Evolutionary conservation across 208 protist genomes (phyloP).

Genomic region (Porcisia hertigi): DNA sequence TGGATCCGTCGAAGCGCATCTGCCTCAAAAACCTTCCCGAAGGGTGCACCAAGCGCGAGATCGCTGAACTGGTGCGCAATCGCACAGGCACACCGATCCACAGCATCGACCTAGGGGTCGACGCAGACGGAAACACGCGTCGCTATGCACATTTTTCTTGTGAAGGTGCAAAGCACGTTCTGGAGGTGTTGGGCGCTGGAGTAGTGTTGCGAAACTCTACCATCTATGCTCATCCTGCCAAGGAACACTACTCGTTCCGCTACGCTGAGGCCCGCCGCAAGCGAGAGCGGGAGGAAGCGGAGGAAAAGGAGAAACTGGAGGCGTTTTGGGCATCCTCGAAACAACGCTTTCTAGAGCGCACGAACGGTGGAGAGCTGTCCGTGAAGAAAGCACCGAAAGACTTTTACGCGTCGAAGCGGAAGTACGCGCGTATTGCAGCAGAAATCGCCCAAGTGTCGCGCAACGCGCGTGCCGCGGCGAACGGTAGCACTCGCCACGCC

Average conservation of each 20-base stretch:
- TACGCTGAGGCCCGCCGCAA: slow-evolving; percentile 73
- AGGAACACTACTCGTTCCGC: slow-evolving; percentile 70
- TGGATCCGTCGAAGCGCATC: slow-evolving; percentile 89
- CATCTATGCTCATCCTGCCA: slow-evolving; percentile 54
- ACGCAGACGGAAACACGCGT: slow-evolving; percentile 47
- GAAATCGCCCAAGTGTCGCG: slow-evolving; percentile 64
- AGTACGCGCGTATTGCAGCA: slow-evolving; percentile 61
- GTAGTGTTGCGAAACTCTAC: slow-evolving; percentile 34
- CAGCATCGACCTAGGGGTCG: slow-evolving; percentile 85
- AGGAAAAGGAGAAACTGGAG: slow-evolving; percentile 37
- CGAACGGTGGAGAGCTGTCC: slow-evolving; percentile 53
- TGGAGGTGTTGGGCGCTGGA: slow-evolving; percentile 62
- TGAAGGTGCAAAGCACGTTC: slow-evolving; percentile 80
- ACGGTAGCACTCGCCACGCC: neutral
- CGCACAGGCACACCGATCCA: slow-evolving; percentile 78
- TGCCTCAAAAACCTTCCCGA: slow-evolving; percentile 85
- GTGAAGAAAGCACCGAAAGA: slow-evolving; percentile 44
- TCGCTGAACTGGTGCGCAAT: slow-evolving; percentile 79
- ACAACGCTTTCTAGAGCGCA: slow-evolving; percentile 48
- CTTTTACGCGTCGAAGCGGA: slow-evolving; percentile 61
- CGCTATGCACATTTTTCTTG: slow-evolving; percentile 88
- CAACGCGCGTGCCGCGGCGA: slow-evolving; percentile 18
- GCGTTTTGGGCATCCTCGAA: slow-evolving; percentile 34
- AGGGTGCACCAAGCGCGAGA: slow-evolving; percentile 80
- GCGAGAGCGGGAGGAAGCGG: slow-evolving; percentile 67